A percentile compares a stretch with the other conserved stretches of the same genome.
Conservation (phyloP, 352 stramenopile genomes). For the Globisporangium spiculum region DNA sequence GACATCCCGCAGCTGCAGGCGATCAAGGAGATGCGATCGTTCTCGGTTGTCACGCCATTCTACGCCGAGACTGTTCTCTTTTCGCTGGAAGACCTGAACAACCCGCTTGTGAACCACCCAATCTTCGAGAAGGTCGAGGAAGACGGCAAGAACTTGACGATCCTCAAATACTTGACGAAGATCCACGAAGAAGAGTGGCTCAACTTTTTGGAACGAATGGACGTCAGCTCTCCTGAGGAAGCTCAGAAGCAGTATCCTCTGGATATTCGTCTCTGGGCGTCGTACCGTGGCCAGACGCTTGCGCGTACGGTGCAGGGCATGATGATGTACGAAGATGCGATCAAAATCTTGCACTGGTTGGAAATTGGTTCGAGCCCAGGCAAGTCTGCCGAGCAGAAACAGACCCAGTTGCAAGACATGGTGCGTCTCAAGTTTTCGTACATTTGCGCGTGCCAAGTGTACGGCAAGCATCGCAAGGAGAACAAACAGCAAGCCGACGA, state of each 20-base stretch:
- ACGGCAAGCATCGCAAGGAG: conserved; percentile 70
- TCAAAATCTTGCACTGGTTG: conserved; percentile 86
- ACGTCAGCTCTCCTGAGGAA: conserved; percentile 69
- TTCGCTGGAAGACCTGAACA: conserved; percentile 76
- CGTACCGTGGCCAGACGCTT: conserved; percentile 78
- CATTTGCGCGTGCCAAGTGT: conserved; percentile 83
- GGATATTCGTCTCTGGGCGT: conserved; percentile 80
- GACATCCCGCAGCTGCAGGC: conserved; percentile 75
- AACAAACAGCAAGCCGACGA: conserved; percentile 69
- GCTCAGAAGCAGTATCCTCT: conserved; percentile 67
- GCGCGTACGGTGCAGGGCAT: conserved; percentile 79
- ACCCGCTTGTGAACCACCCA: conserved; percentile 79
- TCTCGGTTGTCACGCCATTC: conserved; percentile 83
- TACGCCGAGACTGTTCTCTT: conserved; percentile 83
- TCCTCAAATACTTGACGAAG: conserved; percentile 83
- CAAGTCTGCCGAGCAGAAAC: conserved; percentile 73
- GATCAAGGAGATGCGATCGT: conserved; percentile 85
- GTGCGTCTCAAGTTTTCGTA: conserved; percentile 86
- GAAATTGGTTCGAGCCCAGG: conserved; percentile 72
- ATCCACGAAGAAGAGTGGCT: conserved; percentile 85
- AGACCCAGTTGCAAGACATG: conserved; percentile 78
- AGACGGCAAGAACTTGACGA: conserved; percentile 82
- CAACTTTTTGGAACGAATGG: conserved; percentile 82
- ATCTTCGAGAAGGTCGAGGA: conserved; percentile 85
- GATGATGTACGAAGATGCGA: conserved; percentile 87